Percentiles rank a stretch among this genome's conserved stretches.
Evolutionary conservation across 179 eudicot species (phyloP).

Genomic region (Amaranthus tricolor): DNA sequence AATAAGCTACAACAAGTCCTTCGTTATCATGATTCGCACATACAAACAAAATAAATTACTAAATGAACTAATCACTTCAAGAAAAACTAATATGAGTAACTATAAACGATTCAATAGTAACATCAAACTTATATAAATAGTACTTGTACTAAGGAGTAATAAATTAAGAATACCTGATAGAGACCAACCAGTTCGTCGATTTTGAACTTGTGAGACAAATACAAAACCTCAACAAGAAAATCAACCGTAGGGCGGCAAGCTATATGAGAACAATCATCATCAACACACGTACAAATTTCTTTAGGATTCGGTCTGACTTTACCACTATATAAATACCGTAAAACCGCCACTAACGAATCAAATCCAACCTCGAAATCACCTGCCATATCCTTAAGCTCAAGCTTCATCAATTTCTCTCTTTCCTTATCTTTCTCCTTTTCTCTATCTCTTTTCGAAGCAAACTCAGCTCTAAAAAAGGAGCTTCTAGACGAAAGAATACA

Average conservation of each 20-base stretch:
- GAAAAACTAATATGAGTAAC: not conserved
- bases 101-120: not conserved
- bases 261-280: constrained; percentile 59
- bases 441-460: not conserved
- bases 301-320: constrained; percentile 46
- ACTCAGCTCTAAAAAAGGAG: constrained; percentile 31
- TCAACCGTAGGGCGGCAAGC: constrained; percentile 74
- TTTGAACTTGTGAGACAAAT: constrained; percentile 61
- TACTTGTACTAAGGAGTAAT: not conserved
- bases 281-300: constrained; percentile 64
- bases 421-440: constrained; percentile 18
- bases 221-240: constrained; percentile 65
- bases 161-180: constrained; percentile 52
- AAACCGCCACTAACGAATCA: constrained; percentile 59
- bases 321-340: constrained; percentile 67
- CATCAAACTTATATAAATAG: not conserved
- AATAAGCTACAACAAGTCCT: not conserved
- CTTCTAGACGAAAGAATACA: constrained; percentile 64
- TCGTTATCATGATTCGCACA: not conserved
- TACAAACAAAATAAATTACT: too few relatives aligned
- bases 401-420: constrained; percentile 30
- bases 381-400: constrained; percentile 56
- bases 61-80: not conserved
- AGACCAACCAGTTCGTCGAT: constrained; percentile 60
- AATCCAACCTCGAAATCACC: constrained; percentile 57